These are phyloP conservation scores for Neonectria ditissima DNA, from an alignment of 2,329 filamentous ascomycete species.

Conservation along the genomic window DNA sequence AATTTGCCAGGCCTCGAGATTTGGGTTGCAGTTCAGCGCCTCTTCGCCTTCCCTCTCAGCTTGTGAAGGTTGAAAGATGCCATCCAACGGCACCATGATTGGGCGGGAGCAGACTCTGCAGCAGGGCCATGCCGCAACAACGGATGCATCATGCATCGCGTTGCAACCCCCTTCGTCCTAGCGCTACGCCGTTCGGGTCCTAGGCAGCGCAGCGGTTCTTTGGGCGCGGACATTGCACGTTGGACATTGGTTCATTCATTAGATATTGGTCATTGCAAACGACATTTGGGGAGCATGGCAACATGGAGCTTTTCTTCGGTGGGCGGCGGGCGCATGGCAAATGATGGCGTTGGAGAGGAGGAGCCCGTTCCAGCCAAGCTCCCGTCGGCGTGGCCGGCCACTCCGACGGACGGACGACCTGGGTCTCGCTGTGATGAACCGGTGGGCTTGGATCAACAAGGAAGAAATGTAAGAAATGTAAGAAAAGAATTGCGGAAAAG, in stretches of 20 bases:
- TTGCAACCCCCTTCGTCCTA: constrained; percentile 18
- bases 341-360: background rate
- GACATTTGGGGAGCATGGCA: background rate
- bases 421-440: no score
- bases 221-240: no score
- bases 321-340: constrained; percentile 17
- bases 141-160: background rate
- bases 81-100: constrained; percentile 19
- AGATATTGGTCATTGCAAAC: background rate
- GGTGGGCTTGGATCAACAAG: constrained; percentile 11
- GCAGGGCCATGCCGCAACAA: no score
- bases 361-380: constrained; percentile 13
- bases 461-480: background rate
- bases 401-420: background rate
- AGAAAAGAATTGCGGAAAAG: background rate
- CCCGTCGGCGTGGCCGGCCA: constrained; percentile 22
- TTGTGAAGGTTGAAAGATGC: background rate
- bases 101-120: constrained; percentile 1
- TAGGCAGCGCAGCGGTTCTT: background rate
- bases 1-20: background rate
- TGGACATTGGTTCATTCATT: no score
- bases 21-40: constrained; percentile 16
- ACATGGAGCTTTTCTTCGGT: background rate
- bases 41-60: background rate
- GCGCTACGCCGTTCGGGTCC: constrained; percentile 3